Evolutionary conservation across 202 grass and related monocot species (phyloP).

Genomic region (Dendrocalamus latiflorus): DNA sequence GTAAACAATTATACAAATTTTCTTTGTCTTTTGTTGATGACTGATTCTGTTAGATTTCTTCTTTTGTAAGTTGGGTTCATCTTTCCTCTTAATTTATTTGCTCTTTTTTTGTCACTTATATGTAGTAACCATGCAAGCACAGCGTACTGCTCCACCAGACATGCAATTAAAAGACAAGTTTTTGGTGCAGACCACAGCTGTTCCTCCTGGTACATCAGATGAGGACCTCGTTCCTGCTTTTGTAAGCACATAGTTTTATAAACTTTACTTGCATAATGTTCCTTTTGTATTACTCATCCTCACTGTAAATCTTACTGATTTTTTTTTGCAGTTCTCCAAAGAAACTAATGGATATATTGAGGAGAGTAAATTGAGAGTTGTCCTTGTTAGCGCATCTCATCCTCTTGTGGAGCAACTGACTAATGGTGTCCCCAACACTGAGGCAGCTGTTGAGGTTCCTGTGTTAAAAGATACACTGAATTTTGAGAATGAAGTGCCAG

Average conservation of each 20-base stretch:
- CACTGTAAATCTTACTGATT: not conserved
- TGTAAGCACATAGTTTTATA: constrained; percentile 57
- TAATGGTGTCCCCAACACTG: constrained; percentile 34
- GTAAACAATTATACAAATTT: not conserved
- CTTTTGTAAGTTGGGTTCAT: not conserved
- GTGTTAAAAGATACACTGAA: constrained; percentile 29
- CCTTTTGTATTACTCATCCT: constrained; percentile 1
- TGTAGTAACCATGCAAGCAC: constrained; percentile 96
- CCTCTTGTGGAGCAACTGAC: constrained; percentile 39
- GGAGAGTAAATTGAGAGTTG: constrained; percentile 90
- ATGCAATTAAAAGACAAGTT: constrained; percentile 99
- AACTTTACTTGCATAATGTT: not conserved
- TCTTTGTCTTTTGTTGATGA: not conserved
- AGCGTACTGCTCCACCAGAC: constrained; percentile 69
- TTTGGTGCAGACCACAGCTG: constrained; percentile 81
- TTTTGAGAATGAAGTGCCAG: constrained; percentile 31
- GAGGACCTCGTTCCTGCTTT: constrained; percentile 74
- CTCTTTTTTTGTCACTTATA: constrained; percentile 23
- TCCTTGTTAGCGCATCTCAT: constrained; percentile 64
- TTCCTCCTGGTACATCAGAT: constrained; percentile 79
- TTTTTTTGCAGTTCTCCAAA: constrained; percentile 73
- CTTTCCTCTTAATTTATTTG: constrained; percentile 18
- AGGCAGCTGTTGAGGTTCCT: constrained; percentile 36
- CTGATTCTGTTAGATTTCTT: constrained; percentile 22
- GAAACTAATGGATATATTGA: constrained; percentile 83